phyloP scores from a whole-genome alignment of 768 basidiomycete genomes.

The Lactarius trivialis region DNA sequence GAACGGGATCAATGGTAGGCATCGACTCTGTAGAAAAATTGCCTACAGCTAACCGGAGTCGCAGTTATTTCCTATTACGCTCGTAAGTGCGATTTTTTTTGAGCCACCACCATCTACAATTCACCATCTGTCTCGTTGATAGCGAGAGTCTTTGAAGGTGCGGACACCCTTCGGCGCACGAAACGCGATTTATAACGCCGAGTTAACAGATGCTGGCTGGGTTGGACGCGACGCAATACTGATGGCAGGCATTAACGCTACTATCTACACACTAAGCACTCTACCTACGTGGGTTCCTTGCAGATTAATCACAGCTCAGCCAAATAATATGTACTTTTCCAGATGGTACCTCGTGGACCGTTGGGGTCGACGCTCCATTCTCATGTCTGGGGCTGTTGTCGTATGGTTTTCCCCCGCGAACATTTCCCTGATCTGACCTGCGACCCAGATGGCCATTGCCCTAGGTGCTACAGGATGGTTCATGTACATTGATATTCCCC shows the following conservation, averaged over 20 bases:
- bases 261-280: conserved; percentile 74
- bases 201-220: conserved; percentile 80
- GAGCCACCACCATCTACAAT: conserved; percentile 5
- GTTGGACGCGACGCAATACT: conserved; percentile 87
- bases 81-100: conserved; percentile 47
- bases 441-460: conserved; percentile 67
- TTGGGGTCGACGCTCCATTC: conserved; percentile 82
- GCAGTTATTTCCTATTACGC: conserved; percentile 92
- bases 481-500: conserved; percentile 84
- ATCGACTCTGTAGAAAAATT: conserved; percentile 5
- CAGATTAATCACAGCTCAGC: conserved; percentile 11
- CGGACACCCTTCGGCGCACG: conserved; percentile 9
- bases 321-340: conserved; percentile 9
- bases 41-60: conserved; percentile 1
- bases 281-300: conserved; percentile 64
- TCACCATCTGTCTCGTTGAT: conserved; percentile 7
- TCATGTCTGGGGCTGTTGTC: conserved; percentile 78
- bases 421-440: neutral
- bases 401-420: conserved; percentile 36
- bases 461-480: conserved; percentile 83
- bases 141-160: conserved; percentile 92
- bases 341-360: conserved; percentile 94
- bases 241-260: conserved; percentile 92
- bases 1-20: conserved; percentile 91
- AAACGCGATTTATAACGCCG: conserved; percentile 11